These are phyloP conservation scores for Pichia sp. DNA, from an alignment of 1,139 yeast species.

Conservation along the genomic window DNA sequence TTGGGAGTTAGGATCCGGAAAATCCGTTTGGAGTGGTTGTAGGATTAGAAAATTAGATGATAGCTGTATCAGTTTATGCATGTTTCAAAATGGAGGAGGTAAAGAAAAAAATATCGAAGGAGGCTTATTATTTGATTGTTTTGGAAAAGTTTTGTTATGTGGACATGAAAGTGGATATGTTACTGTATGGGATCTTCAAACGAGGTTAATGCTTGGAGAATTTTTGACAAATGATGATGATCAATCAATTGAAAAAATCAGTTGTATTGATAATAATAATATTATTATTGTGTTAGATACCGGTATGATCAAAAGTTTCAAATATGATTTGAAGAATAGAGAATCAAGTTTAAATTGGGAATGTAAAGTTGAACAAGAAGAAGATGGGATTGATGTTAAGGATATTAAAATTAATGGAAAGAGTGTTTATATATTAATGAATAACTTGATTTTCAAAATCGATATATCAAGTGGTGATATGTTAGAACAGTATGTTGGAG, in stretches of 20 bases:
- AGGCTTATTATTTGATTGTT: conserved; percentile 19
- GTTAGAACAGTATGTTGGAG: conserved; percentile 11
- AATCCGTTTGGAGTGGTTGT: conserved; percentile 35
- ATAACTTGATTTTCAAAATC: conserved; percentile 7
- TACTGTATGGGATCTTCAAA: conserved; percentile 34
- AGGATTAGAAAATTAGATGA: conserved; percentile 30
- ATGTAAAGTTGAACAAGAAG: background rate
- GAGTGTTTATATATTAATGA: conserved; percentile 4
- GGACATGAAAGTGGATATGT: conserved; percentile 46
- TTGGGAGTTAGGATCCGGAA: conserved; percentile 65
- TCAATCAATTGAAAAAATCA: conserved; percentile 1
- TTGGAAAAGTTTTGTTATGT: conserved; percentile 29
- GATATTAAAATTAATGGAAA: background rate
- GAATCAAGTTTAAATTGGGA: conserved; percentile 10
- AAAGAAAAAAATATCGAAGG: conserved; percentile 6
- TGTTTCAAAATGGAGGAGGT: conserved; percentile 15
- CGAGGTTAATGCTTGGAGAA: conserved; percentile 20
- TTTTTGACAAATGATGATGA: conserved; percentile 10
- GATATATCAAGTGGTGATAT: conserved; percentile 6
- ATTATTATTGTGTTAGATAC: conserved; percentile 12
- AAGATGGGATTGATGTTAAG: conserved; percentile 2
- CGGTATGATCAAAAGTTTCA: conserved; percentile 9
- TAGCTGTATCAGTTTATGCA: conserved; percentile 17
- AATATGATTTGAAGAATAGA: conserved; percentile 3
- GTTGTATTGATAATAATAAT: background rate